Evolutionary conservation across 495 filamentous ascomycete species (phyloP).

Genomic region (Parathielavia appendiculata): DNA sequence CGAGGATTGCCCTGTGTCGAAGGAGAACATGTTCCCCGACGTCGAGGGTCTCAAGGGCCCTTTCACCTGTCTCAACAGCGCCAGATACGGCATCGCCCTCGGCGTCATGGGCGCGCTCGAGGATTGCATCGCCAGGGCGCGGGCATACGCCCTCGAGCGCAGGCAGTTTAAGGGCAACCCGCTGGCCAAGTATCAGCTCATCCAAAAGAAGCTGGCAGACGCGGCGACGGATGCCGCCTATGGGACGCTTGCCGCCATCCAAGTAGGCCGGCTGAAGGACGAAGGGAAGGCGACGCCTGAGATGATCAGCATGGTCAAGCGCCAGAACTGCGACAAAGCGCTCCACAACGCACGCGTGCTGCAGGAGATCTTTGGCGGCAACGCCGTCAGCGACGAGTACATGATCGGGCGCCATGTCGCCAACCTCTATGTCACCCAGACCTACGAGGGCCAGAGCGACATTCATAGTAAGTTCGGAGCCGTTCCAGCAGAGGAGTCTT

Average conservation of each 20-base stretch:
- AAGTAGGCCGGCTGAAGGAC: constrained; percentile 92
- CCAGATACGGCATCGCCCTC: constrained; percentile 88
- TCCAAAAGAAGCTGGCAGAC: constrained; percentile 96
- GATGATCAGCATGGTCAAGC: constrained; percentile 98
- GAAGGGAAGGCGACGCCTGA: constrained; percentile 81
- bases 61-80: constrained; percentile 90
- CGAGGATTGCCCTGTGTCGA: constrained; percentile 79
- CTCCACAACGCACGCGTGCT: constrained; percentile 71
- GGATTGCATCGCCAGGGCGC: constrained; percentile 74
- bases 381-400: constrained; percentile 96
- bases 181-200: constrained; percentile 93
- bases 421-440: constrained; percentile 95
- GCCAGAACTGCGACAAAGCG: constrained; percentile 94
- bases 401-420: constrained; percentile 90
- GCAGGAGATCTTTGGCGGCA: constrained; percentile 95
- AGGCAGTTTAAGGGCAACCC: constrained; percentile 97
- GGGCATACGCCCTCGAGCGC: constrained; percentile 82
- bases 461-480: constrained; percentile 69
- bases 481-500: not conserved
- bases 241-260: constrained; percentile 76
- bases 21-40: constrained; percentile 89
- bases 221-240: constrained; percentile 87
- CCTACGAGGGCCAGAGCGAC: constrained; percentile 95
- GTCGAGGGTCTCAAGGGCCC: constrained; percentile 85
- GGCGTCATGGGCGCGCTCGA: constrained; percentile 91